These are phyloP conservation scores for Dichomitus squalens DNA, from an alignment of 1,284 basidiomycete species.

Conservation along the genomic window DNA sequence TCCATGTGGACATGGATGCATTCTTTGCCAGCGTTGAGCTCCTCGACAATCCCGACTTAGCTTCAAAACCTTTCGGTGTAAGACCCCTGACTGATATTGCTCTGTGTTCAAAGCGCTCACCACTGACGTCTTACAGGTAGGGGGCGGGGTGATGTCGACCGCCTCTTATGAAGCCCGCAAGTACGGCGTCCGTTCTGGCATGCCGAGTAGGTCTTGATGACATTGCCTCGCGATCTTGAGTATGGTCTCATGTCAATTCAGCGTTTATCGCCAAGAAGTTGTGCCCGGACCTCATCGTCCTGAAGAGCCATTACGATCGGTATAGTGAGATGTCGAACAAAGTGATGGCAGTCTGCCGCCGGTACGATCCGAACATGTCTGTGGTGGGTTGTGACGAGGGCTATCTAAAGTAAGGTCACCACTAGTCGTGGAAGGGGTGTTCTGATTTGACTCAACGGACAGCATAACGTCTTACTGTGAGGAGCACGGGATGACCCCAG, in stretches of 20 bases:
- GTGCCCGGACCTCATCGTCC: constrained; percentile 87
- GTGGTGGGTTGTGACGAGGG: constrained; percentile 89
- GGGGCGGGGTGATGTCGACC: constrained; percentile 78
- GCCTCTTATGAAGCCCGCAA: constrained; percentile 92
- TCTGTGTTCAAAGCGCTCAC: neutral
- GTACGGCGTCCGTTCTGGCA: constrained; percentile 86
- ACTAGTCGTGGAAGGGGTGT: neutral
- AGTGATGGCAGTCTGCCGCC: constrained; percentile 69
- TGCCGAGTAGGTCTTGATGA: constrained; percentile 62
- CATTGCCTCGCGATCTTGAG: neutral
- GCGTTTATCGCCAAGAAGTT: constrained; percentile 93
- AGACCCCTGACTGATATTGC: constrained; percentile 29
- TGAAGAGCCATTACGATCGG: constrained; percentile 63
- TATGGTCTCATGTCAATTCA: constrained; percentile 24
- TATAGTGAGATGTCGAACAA: constrained; percentile 74
- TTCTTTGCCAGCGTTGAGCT: constrained; percentile 79
- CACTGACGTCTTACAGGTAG: constrained; percentile 51
- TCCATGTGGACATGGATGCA: constrained; percentile 89
- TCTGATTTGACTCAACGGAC: neutral
- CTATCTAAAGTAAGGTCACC: constrained; percentile 73
- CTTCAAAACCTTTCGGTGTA: constrained; percentile 88
- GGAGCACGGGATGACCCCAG: constrained; percentile 63
- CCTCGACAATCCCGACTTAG: constrained; percentile 76
- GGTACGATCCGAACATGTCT: constrained; percentile 83
- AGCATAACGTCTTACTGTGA: constrained; percentile 82